A percentile compares a stretch with the other conserved stretches of the same genome.
These are phyloP conservation scores for Allium cepa DNA, from an alignment of 106 monocot genomes.

Conservation along the genomic window DNA sequence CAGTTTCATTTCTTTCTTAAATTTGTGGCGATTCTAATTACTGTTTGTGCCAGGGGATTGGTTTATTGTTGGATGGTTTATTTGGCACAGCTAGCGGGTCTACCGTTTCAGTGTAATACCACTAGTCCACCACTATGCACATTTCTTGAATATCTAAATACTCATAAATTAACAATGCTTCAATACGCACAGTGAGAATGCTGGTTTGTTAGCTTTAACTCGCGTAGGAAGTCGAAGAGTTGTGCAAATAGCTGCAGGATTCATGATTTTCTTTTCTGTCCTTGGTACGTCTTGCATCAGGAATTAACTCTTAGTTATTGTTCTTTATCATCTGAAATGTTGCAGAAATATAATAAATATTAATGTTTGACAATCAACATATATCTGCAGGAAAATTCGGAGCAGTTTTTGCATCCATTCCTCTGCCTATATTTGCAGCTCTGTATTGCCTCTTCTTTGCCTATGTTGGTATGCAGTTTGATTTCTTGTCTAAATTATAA, in stretches of 20 bases:
- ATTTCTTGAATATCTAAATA: no score
- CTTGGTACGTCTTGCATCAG: slow-evolving; percentile 39
- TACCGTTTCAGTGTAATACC: slow-evolving; percentile 83
- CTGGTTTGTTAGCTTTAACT: slow-evolving; percentile 91
- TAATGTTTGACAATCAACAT: not conserved
- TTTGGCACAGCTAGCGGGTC: slow-evolving; percentile 92
- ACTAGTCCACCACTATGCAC: not conserved
- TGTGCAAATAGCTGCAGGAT: slow-evolving; percentile 93
- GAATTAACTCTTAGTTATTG: not conserved
- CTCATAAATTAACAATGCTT: no score
- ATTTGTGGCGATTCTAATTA: not conserved
- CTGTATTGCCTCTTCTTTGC: slow-evolving; percentile 97
- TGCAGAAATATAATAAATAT: not conserved
- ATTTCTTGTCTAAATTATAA: not conserved
- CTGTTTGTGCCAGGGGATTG: slow-evolving; percentile 64
- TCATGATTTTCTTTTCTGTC: slow-evolving; percentile 99
- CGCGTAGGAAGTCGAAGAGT: slow-evolving; percentile 93
- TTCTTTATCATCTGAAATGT: not conserved
- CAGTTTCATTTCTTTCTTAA: not conserved
- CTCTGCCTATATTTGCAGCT: slow-evolving; percentile 87
- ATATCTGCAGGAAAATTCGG: slow-evolving; percentile 80
- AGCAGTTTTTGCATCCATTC: slow-evolving; percentile 90
- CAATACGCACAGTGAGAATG: slow-evolving; percentile 66
- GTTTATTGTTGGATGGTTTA: slow-evolving; percentile 88
- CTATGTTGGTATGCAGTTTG: slow-evolving; percentile 61